Conservation (phyloP, 2,329 filamentous ascomycete genomes). For the Epichloe coenophiala region DNA sequence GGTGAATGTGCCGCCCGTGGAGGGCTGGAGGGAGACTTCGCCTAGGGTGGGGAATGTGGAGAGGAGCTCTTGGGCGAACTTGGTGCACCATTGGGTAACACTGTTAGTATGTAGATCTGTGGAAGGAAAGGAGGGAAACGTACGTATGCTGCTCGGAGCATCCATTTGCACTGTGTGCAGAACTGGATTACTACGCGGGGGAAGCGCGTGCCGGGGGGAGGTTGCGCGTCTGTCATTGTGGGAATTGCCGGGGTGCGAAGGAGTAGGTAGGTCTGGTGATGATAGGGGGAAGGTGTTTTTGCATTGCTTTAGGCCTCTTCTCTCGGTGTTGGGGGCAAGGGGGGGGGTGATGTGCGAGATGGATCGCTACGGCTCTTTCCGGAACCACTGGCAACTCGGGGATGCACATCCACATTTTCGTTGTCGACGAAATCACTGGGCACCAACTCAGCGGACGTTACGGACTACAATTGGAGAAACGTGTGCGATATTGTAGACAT, state of each 20-base stretch:
- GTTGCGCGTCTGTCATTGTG: not conserved
- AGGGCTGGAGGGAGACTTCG: constrained; percentile 76
- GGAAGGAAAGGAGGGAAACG: constrained; percentile 11
- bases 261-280: too few species aligned
- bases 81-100: too few species aligned
- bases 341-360: too few species aligned
- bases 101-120: not conserved
- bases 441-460: not conserved
- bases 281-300: too few species aligned
- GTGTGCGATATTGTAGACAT: not conserved
- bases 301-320: too few species aligned
- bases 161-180: constrained; percentile 91
- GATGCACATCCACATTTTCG: too few species aligned
- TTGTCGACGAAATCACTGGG: too few species aligned
- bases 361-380: too few species aligned
- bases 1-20: constrained; percentile 71
- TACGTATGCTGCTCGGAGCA: constrained; percentile 77
- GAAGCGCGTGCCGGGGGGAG: not conserved
- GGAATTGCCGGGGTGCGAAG: too few species aligned
- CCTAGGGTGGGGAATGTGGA: constrained; percentile 84
- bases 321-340: too few species aligned
- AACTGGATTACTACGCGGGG: constrained; percentile 65
- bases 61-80: constrained; percentile 91
- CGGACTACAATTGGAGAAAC: not conserved
- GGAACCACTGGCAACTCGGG: too few species aligned